Conservation (phyloP, 2,329 filamentous ascomycete species). For the Talaromyces funiculosus region DNA sequence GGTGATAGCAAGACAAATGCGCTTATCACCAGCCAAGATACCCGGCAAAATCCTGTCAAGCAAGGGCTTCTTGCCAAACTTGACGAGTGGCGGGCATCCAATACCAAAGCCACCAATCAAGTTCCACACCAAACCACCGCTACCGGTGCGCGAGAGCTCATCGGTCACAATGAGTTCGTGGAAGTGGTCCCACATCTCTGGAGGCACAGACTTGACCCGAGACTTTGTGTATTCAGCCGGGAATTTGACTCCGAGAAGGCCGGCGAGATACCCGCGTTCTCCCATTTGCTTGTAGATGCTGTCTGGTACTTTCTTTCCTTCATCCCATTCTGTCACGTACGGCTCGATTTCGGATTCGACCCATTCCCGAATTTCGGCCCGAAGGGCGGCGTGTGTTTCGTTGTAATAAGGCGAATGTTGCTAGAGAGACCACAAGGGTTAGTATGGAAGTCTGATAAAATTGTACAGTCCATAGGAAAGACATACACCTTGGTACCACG, state of each 20-base stretch:
- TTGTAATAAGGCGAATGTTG: slow-evolving; percentile 98
- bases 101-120: slow-evolving; percentile 95
- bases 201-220: slow-evolving; percentile 67
- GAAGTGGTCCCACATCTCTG: slow-evolving; percentile 96
- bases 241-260: slow-evolving; percentile 74
- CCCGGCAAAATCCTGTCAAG: slow-evolving; percentile 83
- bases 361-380: slow-evolving; percentile 87
- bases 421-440: slow-evolving; percentile 40
- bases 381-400: slow-evolving; percentile 83
- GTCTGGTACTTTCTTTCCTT: slow-evolving; percentile 82
- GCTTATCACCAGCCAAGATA: slow-evolving; percentile 86
- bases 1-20: slow-evolving; percentile 95
- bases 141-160: slow-evolving; percentile 81
- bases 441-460: no score
- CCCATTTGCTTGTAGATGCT: slow-evolving; percentile 95
- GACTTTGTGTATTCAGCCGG: slow-evolving; percentile 68
- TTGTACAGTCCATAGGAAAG: not conserved
- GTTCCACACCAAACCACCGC: slow-evolving; percentile 95
- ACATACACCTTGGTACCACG: slow-evolving; percentile 89
- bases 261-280: slow-evolving; percentile 82
- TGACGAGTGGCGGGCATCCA: slow-evolving; percentile 82
- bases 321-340: slow-evolving; percentile 92
- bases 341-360: slow-evolving; percentile 85
- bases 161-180: slow-evolving; percentile 95
- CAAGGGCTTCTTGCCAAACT: slow-evolving; percentile 80